These are phyloP conservation scores for Hyaloperonospora brassicae DNA, from an alignment of 352 stramenopile genomes.

Conservation along the genomic window DNA sequence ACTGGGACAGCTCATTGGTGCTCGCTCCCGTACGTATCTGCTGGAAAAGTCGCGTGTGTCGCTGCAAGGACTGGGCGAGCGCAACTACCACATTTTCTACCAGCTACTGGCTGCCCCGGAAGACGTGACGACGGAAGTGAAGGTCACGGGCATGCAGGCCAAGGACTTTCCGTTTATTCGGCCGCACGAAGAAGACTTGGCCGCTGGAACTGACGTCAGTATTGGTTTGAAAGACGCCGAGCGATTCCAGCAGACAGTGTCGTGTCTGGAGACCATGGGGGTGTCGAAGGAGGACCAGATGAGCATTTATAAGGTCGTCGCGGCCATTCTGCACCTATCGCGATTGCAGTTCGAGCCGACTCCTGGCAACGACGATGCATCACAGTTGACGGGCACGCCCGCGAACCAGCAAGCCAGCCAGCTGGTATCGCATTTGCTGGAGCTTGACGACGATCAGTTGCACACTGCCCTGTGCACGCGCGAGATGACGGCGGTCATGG, in stretches of 20 bases:
- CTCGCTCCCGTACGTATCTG: constrained; percentile 75
- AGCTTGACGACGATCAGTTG: constrained; percentile 56
- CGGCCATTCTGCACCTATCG: constrained; percentile 76
- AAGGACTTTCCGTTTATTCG: constrained; percentile 82
- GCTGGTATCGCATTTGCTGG: constrained; percentile 57
- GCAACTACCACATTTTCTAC: constrained; percentile 99
- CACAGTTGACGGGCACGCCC: constrained; percentile 42
- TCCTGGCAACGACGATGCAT: constrained; percentile 59
- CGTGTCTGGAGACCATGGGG: constrained; percentile 68
- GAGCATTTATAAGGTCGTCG: constrained; percentile 73
- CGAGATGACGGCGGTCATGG: constrained; percentile 72
- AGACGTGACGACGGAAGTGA: constrained; percentile 44
- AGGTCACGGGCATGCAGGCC: constrained; percentile 62
- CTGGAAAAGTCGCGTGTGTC: constrained; percentile 86
- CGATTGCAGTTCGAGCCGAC: constrained; percentile 54
- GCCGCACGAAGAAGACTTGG: constrained; percentile 28
- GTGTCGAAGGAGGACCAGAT: constrained; percentile 62
- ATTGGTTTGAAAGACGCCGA: constrained; percentile 64
- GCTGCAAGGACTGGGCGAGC: constrained; percentile 88
- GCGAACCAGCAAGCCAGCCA: constrained; percentile 42
- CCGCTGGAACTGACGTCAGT: constrained; percentile 33
- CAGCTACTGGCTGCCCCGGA: constrained; percentile 75
- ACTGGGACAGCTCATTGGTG: constrained; percentile 74
- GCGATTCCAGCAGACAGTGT: constrained; percentile 63
- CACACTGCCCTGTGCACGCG: constrained; percentile 64